A percentile compares a stretch with the other conserved stretches of the same genome.
These are phyloP conservation scores for Lactarius hengduanensis DNA, from an alignment of 768 basidiomycete species.

Conservation along the genomic window DNA sequence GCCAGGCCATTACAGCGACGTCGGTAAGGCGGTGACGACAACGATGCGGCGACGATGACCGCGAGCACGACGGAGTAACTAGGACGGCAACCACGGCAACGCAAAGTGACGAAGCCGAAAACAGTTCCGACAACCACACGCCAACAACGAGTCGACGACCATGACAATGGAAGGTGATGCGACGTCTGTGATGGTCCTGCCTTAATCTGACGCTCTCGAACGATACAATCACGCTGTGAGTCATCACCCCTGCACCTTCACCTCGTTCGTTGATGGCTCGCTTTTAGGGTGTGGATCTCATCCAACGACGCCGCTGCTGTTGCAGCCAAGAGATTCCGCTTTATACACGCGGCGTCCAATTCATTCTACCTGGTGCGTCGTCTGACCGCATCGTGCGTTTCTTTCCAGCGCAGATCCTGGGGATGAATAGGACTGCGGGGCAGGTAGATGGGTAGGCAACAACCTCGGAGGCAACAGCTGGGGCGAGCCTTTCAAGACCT, in stretches of 20 bases:
- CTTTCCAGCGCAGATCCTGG: neutral
- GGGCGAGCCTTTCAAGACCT: constrained; percentile 65
- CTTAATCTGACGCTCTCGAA: constrained; percentile 13
- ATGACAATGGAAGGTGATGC: too few relatives aligned
- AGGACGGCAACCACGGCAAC: too few relatives aligned
- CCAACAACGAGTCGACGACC: too few relatives aligned
- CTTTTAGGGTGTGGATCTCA: constrained; percentile 66
- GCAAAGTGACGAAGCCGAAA: too few relatives aligned
- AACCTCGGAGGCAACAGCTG: constrained; percentile 52
- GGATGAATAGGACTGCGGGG: constrained; percentile 57
- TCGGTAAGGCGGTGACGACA: too few relatives aligned
- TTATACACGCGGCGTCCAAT: constrained; percentile 70
- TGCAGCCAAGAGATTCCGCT: constrained; percentile 53
- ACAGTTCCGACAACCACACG: too few relatives aligned
- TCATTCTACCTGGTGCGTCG: constrained; percentile 70
- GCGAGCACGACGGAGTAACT: too few relatives aligned
- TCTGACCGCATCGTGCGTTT: neutral
- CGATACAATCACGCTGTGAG: constrained; percentile 18
- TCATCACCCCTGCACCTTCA: neutral
- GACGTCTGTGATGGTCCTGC: neutral
- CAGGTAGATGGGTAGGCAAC: constrained; percentile 66
- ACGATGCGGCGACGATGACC: too few relatives aligned
- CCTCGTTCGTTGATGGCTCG: neutral
- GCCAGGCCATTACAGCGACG: too few relatives aligned
- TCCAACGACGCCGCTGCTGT: constrained; percentile 59